Conservation (phyloP, 177 flowering plant genomes). For the Vitis hybrid region DNA sequence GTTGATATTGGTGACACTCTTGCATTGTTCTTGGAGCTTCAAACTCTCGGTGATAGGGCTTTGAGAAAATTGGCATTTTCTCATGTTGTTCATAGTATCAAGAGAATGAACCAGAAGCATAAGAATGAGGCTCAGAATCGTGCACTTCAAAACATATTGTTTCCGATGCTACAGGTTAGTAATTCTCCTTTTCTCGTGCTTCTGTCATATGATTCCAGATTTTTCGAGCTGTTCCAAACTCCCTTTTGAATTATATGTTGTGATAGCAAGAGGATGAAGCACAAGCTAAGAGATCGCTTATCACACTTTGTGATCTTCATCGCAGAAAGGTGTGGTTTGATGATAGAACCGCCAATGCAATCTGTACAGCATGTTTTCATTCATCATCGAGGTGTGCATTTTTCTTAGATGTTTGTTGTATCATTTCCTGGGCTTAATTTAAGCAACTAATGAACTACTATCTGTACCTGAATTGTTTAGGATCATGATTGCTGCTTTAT, state of each 20-base stretch:
- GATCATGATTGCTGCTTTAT: conserved; percentile 77
- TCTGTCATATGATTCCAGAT: neutral
- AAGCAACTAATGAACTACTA: neutral
- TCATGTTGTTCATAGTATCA: conserved; percentile 81
- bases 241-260: neutral
- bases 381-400: conserved; percentile 58
- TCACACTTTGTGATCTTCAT: conserved; percentile 79
- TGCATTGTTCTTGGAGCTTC: conserved; percentile 80
- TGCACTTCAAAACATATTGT: conserved; percentile 67
- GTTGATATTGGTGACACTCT: conserved; percentile 66
- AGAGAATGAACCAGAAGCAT: conserved; percentile 80
- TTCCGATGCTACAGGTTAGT: conserved; percentile 64
- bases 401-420: conserved; percentile 1
- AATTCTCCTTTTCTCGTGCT: neutral
- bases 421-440: neutral
- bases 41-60: conserved; percentile 61
- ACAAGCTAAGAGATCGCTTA: conserved; percentile 72
- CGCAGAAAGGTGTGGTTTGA: conserved; percentile 90
- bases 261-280: conserved; percentile 78
- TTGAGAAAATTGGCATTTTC: conserved; percentile 65
- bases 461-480: conserved; percentile 30
- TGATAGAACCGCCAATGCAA: conserved; percentile 88
- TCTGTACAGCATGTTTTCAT: conserved; percentile 81
- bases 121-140: conserved; percentile 71
- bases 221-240: neutral